Evolutionary conservation across 331 rosid species (phyloP).

Genomic region (Rhamnella rubrinervis): DNA sequence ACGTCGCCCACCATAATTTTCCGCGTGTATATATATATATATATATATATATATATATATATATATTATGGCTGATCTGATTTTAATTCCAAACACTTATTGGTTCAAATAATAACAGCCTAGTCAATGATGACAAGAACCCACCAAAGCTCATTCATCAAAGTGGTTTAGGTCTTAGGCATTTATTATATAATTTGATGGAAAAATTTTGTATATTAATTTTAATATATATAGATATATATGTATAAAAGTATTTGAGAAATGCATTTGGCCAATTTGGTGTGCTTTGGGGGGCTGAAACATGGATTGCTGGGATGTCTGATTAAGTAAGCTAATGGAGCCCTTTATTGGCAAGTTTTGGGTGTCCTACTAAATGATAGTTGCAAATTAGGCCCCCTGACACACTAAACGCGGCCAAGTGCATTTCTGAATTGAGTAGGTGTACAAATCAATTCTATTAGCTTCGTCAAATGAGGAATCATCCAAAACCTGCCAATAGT

Average conservation of each 20-base stretch:
- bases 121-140: neutral
- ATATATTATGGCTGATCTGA: neutral
- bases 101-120: neutral
- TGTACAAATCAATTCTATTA: too few species aligned
- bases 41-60: neutral
- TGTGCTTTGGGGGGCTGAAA: slow-evolving; percentile 5
- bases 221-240: neutral
- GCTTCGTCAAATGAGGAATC: too few species aligned
- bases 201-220: neutral
- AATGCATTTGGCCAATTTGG: slow-evolving; percentile 24
- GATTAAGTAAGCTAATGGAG: too few species aligned
- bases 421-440: too few species aligned
- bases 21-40: neutral
- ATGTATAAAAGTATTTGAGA: neutral
- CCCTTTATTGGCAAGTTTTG: neutral
- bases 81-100: neutral
- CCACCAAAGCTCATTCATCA: neutral
- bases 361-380: neutral
- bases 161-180: neutral
- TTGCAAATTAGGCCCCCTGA: too few species aligned
- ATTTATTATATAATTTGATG: neutral
- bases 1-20: too few species aligned
- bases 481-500: too few species aligned
- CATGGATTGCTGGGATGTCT: neutral
- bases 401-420: too few species aligned